Evolutionary conservation across 1,284 basidiomycete species (phyloP), one percentile per base, ranked within the genome.

Genomic region (Ustilago loliicola): DNA sequence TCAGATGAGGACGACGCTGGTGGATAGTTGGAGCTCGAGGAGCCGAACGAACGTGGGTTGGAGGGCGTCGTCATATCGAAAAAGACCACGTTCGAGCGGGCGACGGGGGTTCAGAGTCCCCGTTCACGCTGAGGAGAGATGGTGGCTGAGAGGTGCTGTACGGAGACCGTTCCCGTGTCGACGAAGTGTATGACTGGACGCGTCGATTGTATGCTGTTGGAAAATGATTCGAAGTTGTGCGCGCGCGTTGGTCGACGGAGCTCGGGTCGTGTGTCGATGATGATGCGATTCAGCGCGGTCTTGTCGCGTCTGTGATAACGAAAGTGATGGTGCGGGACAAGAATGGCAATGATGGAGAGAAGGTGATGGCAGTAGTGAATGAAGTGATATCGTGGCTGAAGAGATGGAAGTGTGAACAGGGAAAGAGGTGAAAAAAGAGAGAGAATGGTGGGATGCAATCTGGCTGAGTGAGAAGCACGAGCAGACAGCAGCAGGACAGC

Each of bases 61-160:
- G 75, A 78, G n/a, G 75, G 75, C 27, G 75, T 77, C 57, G 74
- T 72, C 74, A 77, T 77, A 38, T 21, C 55, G 69, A 34, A 30
- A 50, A 29, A 27, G n/a, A 32, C 60, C 55, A 63, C 56, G 56
- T 48, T 63, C 38, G 17, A 61, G 59, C 61, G 67, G 60, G 63
- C 61, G 57, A 64, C 57, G 40, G 61, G 58, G 53, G 48, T 50
- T 38, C 54, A 27, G 40, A 38, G 2, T 32, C 21, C 32, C 65
- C 45, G 55, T 52, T 55, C 45, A 53, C 62, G 61, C 53, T 61
- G 40, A 13, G 23, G 65, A 38, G 57, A 50, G 42, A 54, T 21
- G 32, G 23, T 23, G 36, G 29, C 13, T 23, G 2, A n/a, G 23
- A 21, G 19, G 23, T 25, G 58, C 10, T 57, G 55, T 9, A 38